Evolutionary conservation across 129 eudicot species (phyloP), one percentile per base, ranked within the genome.

Genomic region (Solidago caesia): DNA sequence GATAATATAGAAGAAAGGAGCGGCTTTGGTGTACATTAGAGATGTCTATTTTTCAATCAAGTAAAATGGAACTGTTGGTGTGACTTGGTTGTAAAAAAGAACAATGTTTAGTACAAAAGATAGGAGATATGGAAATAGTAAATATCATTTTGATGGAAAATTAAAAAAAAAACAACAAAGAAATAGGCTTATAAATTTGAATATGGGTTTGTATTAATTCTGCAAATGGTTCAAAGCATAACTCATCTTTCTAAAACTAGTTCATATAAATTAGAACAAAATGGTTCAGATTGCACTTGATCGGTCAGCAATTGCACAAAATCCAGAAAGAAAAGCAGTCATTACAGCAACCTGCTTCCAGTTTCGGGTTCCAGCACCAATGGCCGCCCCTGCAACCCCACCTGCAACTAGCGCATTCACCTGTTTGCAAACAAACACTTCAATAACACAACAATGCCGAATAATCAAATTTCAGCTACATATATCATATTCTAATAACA

Each of bases 331-430:
- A 55, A 85, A 74, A 72, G 92, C 87, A 66, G 97, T 83, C 82
- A 85, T 72, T 8, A 79, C 86, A 63, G 87, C 90, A 53, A 93
- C 88, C 80, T 91, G 96, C 76, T 86, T 88, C 93, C 92, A 84
- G 73, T 87, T 88, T 26, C 92, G 88, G 60, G 89, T 83, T 43
- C 96, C 90, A 51, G 86, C 89, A 78, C 92, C 92, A 73, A 86
- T 64, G 71, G 86, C 92, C 2, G 92, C 92, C 41, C 98, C 98
- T 4, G 90, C 97, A 56, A 88, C 84, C 61, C 85, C 96, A 64
- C 97, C 98, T 8, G 96, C 97, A 42, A 88, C 72, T 44, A 89
- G 81, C 33, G 91, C 87, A 77, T 94, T 94, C 56, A 88, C 85
- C 97, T 94, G 80, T 73, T 80, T 11, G 7, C 44, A 76, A 63